Conservation (phyloP, 225 moss, liverwort and hornwort species). For the Thuidium tamariscinum region DNA sequence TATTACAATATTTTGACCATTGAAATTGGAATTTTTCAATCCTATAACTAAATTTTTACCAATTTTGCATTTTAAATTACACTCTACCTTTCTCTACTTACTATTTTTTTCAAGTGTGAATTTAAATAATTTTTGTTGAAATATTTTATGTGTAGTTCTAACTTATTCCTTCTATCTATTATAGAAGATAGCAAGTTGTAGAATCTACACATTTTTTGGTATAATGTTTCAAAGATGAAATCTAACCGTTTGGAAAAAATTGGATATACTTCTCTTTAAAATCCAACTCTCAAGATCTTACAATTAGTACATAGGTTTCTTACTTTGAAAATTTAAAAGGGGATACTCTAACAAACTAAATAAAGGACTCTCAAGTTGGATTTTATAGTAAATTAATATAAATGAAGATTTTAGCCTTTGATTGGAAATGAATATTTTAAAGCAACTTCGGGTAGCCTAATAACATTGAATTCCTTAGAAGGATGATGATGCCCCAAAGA, state of each 20-base stretch:
- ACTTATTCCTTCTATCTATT: not conserved
- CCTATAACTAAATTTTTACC: no score
- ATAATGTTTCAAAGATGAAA: not conserved
- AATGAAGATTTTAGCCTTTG: not conserved
- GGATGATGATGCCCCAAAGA: no score
- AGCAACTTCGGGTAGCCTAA: fast-evolving
- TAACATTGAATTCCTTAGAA: not conserved
- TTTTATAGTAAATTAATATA: not conserved
- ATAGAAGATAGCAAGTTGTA: not conserved
- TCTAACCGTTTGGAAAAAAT: not conserved
- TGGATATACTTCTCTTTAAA: not conserved
- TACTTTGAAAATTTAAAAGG: not conserved
- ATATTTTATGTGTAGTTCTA: not conserved
- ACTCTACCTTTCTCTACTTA: not conserved
- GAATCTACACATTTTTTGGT: not conserved
- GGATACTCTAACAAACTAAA: not conserved
- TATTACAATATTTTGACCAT: not conserved
- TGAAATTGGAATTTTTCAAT: not conserved
- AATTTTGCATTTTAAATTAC: not conserved
- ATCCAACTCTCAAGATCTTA: not conserved
- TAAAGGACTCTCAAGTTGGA: fast-evolving
- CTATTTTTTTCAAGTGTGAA: not conserved
- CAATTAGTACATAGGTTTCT: no score
- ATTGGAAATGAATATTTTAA: no score
- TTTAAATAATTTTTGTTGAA: not conserved